A percentile compares a stretch with the other conserved stretches of the same genome.
phyloP scores from a whole-genome alignment of 768 basidiomycete species.

The Agrocybe pediades region DNA sequence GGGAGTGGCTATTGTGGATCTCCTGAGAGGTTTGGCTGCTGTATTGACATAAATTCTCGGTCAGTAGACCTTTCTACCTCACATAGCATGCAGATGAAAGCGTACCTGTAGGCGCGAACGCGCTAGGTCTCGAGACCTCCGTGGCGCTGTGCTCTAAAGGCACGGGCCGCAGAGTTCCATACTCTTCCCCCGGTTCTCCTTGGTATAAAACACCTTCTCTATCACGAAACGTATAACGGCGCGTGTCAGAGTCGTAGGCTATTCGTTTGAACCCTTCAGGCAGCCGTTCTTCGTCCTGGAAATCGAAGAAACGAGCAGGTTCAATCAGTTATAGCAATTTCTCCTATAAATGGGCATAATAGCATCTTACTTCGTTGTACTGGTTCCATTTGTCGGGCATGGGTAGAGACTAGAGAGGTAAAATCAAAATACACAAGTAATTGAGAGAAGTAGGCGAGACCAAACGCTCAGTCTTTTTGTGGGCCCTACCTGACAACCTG shows the following conservation, averaged over 20 bases:
- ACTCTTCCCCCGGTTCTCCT: constrained; percentile 44
- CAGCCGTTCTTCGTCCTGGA: constrained; percentile 39
- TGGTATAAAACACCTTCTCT: constrained; percentile 43
- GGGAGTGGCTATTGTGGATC: constrained; percentile 4
- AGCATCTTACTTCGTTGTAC: background rate
- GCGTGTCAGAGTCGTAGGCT: constrained; percentile 55
- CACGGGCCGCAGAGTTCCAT: constrained; percentile 44
- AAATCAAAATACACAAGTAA: too few relatives aligned
- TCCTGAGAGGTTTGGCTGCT: constrained; percentile 1
- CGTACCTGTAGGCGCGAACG: constrained; percentile 27
- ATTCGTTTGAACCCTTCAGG: constrained; percentile 51
- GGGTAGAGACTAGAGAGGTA: too few relatives aligned
- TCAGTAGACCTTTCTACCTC: background rate
- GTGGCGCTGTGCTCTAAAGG: constrained; percentile 9
- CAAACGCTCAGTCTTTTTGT: too few relatives aligned
- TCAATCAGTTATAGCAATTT: too few relatives aligned
- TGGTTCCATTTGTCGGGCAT: too few relatives aligned
- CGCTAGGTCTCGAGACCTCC: constrained; percentile 20
- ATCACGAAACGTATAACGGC: constrained; percentile 53
- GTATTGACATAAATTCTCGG: background rate
- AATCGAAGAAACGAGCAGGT: too few relatives aligned
- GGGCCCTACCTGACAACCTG: too few relatives aligned
- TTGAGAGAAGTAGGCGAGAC: too few relatives aligned
- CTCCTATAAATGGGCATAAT: background rate
- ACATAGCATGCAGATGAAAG: background rate